Percentiles rank a stretch among this genome's conserved stretches.
Conservation (phyloP, 2,329 filamentous ascomycete genomes). For the Xylaria sp. region DNA sequence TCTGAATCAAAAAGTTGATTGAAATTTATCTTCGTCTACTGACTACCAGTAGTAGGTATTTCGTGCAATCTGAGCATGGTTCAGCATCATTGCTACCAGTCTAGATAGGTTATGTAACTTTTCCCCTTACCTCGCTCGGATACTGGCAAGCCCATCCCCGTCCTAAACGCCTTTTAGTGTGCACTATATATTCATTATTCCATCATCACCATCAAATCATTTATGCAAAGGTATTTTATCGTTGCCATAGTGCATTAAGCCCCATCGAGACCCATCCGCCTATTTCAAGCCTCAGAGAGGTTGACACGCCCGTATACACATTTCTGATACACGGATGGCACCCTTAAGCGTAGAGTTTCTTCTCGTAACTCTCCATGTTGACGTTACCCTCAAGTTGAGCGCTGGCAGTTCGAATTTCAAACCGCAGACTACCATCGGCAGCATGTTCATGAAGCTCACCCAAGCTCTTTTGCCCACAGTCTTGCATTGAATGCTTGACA, state of each 20-base stretch:
- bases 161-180: slow-evolving; percentile 32
- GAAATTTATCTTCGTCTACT: neutral
- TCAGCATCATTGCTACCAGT: slow-evolving; percentile 4
- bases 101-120: slow-evolving; percentile 12
- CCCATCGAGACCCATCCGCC: slow-evolving; percentile 1
- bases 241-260: slow-evolving; percentile 7
- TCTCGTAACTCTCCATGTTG: slow-evolving; percentile 98
- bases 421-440: slow-evolving; percentile 78
- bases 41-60: neutral
- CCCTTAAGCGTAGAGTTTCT: slow-evolving; percentile 93
- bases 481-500: slow-evolving; percentile 96
- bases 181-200: slow-evolving; percentile 14
- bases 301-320: slow-evolving; percentile 8
- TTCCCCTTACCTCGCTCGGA: slow-evolving; percentile 24
- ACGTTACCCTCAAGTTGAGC: slow-evolving; percentile 97
- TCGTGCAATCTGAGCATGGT: neutral
- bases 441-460: slow-evolving; percentile 80
- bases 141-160: slow-evolving; percentile 16
- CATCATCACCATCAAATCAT: slow-evolving; percentile 33
- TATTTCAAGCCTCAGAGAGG: neutral
- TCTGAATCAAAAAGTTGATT: neutral
- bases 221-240: slow-evolving; percentile 13
- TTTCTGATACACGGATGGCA: slow-evolving; percentile 16
- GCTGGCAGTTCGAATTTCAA: slow-evolving; percentile 93
- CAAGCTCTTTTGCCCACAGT: slow-evolving; percentile 87